Base-by-base conservation (phyloP, 257 asterid species). In the Cinchona pubescens region DNA sequence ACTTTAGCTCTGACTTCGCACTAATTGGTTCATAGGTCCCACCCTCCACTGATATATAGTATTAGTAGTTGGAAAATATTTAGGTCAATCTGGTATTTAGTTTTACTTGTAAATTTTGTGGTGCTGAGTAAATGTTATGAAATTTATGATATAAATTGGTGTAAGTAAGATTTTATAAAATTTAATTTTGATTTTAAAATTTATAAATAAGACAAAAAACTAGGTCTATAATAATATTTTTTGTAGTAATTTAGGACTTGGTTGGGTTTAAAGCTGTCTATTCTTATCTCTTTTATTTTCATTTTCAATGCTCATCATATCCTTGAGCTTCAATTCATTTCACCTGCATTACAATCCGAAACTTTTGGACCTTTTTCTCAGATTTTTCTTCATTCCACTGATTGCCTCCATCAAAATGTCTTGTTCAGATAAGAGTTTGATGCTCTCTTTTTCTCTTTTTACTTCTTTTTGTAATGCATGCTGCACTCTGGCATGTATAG, bases 381-480 rank as follows among this genome's bases (percentile, higher is more conserved):
- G n/a, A 27, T 63, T 43, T 68, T 70, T 82, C 79, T 51, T 78
- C 60, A 60, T 59, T 65, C 71, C 80, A 80, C 42, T 78, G 32
- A 69, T 75, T 75, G 64, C 73, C 76, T 80, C 82, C 67, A 66
- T 80, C 82, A 75, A 74, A 55, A 74, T 67, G 63, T 79, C 77
- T 75, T 45, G 55, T 64, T 59, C 75, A 59, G 81, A 76, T 75
- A 45, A 65, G 63, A 75, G 58, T 63, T 73, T 38, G 46, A 4
- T 49, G 74, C 40, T 29, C 19, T 63, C 48, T 74, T 79, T 61
- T 45, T 12, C 3, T 48, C 23, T 19, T 7, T 16, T 48, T 25
- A 19, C 30, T 46, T 23, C 34, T 61, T 58, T 48, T 32, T 66
- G 51, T 58, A 48, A 29, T 59, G 69, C 61, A 3, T 75, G 73